These are phyloP conservation scores for Paracoccidioides brasiliensis DNA, from an alignment of 2,329 filamentous ascomycete genomes.

Conservation along the genomic window DNA sequence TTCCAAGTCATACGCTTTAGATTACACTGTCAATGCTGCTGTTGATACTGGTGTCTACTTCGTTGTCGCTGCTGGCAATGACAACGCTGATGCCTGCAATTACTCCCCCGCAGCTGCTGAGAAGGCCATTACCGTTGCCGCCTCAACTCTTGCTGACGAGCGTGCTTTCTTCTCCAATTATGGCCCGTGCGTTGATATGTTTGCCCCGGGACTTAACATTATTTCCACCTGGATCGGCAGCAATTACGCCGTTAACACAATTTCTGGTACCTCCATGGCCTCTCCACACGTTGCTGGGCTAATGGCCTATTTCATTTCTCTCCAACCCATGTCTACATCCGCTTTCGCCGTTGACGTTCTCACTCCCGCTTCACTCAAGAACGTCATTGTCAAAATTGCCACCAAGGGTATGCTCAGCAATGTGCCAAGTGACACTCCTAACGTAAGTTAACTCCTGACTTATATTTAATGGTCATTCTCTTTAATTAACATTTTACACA, in stretches of 20 bases:
- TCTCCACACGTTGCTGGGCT: constrained; percentile 95
- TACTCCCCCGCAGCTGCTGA: constrained; percentile 91
- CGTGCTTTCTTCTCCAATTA: constrained; percentile 99
- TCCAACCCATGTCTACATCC: constrained; percentile 81
- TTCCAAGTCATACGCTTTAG: constrained; percentile 86
- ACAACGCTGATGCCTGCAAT: constrained; percentile 98
- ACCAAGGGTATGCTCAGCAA: constrained; percentile 67
- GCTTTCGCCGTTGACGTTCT: constrained; percentile 81
- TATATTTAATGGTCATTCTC: neutral
- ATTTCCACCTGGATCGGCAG: constrained; percentile 97
- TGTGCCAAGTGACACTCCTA: constrained; percentile 74
- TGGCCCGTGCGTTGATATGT: constrained; percentile 98
- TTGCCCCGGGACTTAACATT: constrained; percentile 92
- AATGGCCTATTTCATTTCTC: constrained; percentile 92
- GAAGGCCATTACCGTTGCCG: constrained; percentile 90
- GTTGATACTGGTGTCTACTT: constrained; percentile 91
- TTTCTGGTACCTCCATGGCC: constrained; percentile 98
- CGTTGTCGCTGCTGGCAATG: constrained; percentile 93
- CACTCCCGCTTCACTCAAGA: constrained; percentile 89
- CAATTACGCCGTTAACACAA: constrained; percentile 94
- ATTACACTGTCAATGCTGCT: constrained; percentile 85
- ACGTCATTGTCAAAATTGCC: constrained; percentile 67
- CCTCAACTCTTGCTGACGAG: constrained; percentile 82
- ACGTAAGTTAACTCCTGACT: constrained; percentile 40
- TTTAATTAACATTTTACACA: constrained; percentile 20